Evolutionary conservation across 2,329 filamentous ascomycete species (phyloP), one percentile per base, ranked within the genome.

Genomic region (Cucurbitaria berberidis): DNA sequence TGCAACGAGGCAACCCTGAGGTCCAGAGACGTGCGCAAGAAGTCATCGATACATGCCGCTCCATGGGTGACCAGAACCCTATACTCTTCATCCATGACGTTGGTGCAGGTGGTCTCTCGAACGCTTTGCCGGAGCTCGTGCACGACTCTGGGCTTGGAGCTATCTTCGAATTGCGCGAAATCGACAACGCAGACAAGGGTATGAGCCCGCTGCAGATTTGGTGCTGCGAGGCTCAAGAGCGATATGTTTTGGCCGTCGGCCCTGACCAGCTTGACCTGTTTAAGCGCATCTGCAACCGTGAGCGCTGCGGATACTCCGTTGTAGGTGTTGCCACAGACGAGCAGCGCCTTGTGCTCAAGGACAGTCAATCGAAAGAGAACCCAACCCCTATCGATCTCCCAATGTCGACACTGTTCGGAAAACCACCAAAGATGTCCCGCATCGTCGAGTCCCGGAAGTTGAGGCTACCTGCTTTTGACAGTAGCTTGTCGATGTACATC

Each of bases 51-150:
- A 88, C 91, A 4, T 99, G 95, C 74, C 87, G 90, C 24, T 88
- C 91, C 3, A 84, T 98, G 66, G 93, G 93, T 15, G 80, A 87
- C 3, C 82, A 91, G 59, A 98, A 89, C 71, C 95, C 95, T 0
- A 98, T 99, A 63, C 89, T 91, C 50, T 93, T 98, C 78, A 98
- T 99, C 60, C 95, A 99, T 74, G 95, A 99, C 71, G 95, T 99
- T 40, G 95, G 95, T 57, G 95, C 95, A 45, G 95, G 95, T 68
- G 95, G 95, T 54, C 79, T 93, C 27, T 92, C 89, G 1, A 89
- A 89, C 63, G 93, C 92, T 29, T 81, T 97, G 15, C 92, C 93
- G 8, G 92, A 96, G 73, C 81, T 97, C 42, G 92, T 96, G 36
- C 90, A 96, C 66, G 95, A 99, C 74, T 92, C 93, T 42, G 91